These are phyloP conservation scores for Pythium brachiatum DNA, from an alignment of 352 stramenopile genomes.

Conservation along the genomic window DNA sequence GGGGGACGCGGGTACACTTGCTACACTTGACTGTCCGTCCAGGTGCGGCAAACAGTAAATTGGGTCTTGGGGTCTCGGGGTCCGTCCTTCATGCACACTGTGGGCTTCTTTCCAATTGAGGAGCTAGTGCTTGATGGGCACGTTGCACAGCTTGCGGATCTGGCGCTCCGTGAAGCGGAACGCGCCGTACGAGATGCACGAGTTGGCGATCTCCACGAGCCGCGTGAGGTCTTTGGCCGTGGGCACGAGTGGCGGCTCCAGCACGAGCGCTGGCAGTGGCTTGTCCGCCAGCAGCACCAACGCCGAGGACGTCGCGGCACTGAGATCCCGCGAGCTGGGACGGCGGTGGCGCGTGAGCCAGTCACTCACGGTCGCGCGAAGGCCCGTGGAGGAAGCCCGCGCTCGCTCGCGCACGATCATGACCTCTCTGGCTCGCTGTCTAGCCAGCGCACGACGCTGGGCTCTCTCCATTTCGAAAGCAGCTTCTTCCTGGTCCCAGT, in stretches of 20 bases:
- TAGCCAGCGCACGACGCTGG: not conserved
- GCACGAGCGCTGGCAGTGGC: slow-evolving; percentile 11
- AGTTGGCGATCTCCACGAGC: slow-evolving; percentile 67
- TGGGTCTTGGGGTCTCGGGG: no score
- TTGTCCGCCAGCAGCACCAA: not conserved
- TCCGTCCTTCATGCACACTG: no score
- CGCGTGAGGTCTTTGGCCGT: slow-evolving; percentile 34
- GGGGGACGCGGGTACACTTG: no score
- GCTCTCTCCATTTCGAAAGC: slow-evolving; percentile 20
- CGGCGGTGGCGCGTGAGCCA: slow-evolving; percentile 26
- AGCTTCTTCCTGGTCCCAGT: slow-evolving; percentile 62
- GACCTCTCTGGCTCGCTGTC: not conserved
- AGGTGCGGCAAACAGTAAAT: no score
- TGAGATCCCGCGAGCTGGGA: not conserved
- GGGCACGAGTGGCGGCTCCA: slow-evolving; percentile 46
- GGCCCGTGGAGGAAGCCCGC: slow-evolving; percentile 12
- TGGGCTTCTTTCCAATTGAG: slow-evolving; percentile 19
- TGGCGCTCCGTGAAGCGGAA: slow-evolving; percentile 44
- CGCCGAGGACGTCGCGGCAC: not conserved
- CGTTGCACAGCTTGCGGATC: slow-evolving; percentile 59
- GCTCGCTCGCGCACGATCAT: not conserved
- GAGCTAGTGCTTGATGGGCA: slow-evolving; percentile 34
- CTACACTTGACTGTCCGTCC: not conserved
- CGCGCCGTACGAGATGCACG: slow-evolving; percentile 34
- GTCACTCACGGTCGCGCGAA: slow-evolving; percentile 25